Conservation (phyloP, 2,329 filamentous ascomycete species). For the Talaromyces sp. region DNA sequence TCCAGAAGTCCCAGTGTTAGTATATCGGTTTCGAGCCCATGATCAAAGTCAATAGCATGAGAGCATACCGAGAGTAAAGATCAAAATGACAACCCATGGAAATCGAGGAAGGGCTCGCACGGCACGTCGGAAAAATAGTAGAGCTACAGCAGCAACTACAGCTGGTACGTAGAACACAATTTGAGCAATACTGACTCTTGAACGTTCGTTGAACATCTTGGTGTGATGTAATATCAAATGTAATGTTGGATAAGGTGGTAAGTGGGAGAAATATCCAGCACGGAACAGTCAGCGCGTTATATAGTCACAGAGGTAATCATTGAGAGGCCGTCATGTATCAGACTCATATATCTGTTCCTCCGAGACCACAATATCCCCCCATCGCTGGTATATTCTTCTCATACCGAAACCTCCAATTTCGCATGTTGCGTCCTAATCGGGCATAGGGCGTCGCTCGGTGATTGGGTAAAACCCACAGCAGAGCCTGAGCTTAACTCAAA, state of each 20-base stretch:
- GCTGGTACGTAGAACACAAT: slow-evolving; percentile 25
- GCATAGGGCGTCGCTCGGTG: background rate
- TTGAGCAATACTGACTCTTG: slow-evolving; percentile 23
- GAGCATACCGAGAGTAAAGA: slow-evolving; percentile 23
- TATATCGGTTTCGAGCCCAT: background rate
- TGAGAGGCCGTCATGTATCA: background rate
- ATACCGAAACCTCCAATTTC: background rate
- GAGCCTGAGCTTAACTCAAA: background rate
- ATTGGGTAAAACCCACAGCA: background rate
- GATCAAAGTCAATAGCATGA: background rate
- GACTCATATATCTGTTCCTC: background rate
- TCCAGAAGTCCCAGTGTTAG: background rate
- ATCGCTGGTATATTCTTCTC: background rate
- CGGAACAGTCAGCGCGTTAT: background rate
- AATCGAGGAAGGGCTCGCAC: slow-evolving; percentile 20
- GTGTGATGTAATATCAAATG: background rate
- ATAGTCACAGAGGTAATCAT: background rate
- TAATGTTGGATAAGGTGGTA: background rate
- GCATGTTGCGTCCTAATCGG: slow-evolving; percentile 16
- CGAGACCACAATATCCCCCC: background rate
- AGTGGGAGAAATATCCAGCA: background rate
- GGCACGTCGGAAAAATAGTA: slow-evolving; percentile 21
- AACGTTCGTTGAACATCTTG: slow-evolving; percentile 22
- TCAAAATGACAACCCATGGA: slow-evolving; percentile 23
- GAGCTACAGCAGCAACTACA: slow-evolving; percentile 16